A percentile compares a stretch with the other conserved stretches of the same genome.
Evolutionary conservation across 2,329 filamentous ascomycete species (phyloP).

Genomic region (Cryphonectria nitschkei): DNA sequence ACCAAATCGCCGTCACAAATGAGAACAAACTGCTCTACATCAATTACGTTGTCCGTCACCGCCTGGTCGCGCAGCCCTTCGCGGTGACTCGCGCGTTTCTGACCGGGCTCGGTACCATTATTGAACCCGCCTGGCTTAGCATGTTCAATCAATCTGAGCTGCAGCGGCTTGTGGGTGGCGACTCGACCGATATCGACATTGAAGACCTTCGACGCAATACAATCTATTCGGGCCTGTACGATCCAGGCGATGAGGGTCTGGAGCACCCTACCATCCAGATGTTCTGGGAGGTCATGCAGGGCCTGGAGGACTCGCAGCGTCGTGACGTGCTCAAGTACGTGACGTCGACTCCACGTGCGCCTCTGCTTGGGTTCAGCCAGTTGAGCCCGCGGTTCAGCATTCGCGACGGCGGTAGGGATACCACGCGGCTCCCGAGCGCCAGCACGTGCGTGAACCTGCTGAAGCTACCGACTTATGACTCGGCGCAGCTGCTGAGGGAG

Average conservation of each 20-base stretch:
- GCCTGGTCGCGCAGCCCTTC: conserved; percentile 78
- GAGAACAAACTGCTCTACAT: conserved; percentile 94
- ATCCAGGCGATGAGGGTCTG: conserved; percentile 81
- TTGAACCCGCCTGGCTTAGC: conserved; percentile 88
- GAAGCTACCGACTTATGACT: conserved; percentile 84
- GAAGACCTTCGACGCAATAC: conserved; percentile 85
- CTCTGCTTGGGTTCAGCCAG: conserved; percentile 85
- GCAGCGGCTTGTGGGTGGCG: conserved; percentile 89
- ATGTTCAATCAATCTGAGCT: conserved; percentile 99
- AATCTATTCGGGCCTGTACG: conserved; percentile 83
- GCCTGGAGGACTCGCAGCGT: conserved; percentile 74
- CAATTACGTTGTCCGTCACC: conserved; percentile 85
- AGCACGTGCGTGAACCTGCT: conserved; percentile 96
- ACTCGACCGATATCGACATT: conserved; percentile 83
- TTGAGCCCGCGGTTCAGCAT: conserved; percentile 88
- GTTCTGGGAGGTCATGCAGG: conserved; percentile 89
- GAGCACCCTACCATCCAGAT: conserved; percentile 85
- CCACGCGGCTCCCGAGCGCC: conserved; percentile 82
- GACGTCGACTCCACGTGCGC: conserved; percentile 88
- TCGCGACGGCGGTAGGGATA: conserved; percentile 76
- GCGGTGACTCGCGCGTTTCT: conserved; percentile 88
- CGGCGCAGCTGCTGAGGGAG: conserved; percentile 65
- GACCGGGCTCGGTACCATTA: conserved; percentile 81
- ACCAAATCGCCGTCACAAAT: conserved; percentile 80
- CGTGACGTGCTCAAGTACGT: conserved; percentile 93